Evolutionary conservation across 345 rosid species (phyloP).

Genomic region (Citrus inodora): DNA sequence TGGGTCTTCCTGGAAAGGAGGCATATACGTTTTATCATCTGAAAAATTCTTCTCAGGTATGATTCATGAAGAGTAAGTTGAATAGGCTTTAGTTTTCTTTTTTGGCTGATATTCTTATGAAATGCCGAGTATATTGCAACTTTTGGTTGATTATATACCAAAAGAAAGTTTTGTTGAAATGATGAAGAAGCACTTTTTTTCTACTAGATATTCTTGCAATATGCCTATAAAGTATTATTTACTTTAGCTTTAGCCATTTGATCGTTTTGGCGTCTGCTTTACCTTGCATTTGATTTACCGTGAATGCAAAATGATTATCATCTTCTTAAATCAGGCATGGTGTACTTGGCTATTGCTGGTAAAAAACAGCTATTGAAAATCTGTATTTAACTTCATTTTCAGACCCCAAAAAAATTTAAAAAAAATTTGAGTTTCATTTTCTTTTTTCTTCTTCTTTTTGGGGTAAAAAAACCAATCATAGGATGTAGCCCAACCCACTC

Average conservation of each 20-base stretch:
- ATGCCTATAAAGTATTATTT: neutral
- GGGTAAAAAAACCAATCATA: no score
- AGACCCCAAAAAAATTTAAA: no score
- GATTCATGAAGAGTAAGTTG: neutral
- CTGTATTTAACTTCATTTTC: neutral
- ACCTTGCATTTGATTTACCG: neutral
- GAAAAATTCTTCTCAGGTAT: constrained; percentile 76
- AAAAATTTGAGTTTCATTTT: neutral
- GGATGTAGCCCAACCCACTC: no score
- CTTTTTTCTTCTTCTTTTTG: neutral
- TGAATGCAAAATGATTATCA: neutral
- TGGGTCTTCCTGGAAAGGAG: constrained; percentile 36
- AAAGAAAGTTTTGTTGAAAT: neutral
- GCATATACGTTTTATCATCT: constrained; percentile 69
- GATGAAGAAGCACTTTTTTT: neutral
- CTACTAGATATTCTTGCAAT: neutral
- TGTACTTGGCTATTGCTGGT: neutral
- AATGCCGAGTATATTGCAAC: neutral
- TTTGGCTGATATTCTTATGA: constrained; percentile 9
- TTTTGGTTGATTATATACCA: neutral
- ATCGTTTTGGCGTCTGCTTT: neutral
- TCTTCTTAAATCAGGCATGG: neutral
- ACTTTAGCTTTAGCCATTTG: neutral
- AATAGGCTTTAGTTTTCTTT: neutral
- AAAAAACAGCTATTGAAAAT: neutral